Evolutionary conservation across 2,329 filamentous ascomycete species (phyloP), one percentile per base, ranked within the genome.

Genomic region (Aspergillus luchuensis): DNA sequence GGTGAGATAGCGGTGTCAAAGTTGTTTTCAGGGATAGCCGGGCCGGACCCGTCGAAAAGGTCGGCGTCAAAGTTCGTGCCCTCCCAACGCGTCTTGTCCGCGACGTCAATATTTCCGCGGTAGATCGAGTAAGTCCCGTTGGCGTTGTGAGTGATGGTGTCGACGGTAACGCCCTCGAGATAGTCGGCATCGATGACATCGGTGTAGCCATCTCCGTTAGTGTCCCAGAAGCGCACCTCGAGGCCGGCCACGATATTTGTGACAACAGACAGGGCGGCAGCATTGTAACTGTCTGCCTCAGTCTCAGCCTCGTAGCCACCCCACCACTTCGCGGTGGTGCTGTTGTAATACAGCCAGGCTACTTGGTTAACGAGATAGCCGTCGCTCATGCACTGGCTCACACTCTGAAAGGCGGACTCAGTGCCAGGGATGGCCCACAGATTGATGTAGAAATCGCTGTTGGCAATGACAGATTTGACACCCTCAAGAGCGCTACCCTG

Each of bases 131-230:
- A 51, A 19, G 49, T 51, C 8, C 49, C 28, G 28, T 51, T 51
- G 25, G 49, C 28, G 28, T 51, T 51, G 7, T 51, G 23, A 17
- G 49, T 51, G 49, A 51, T 19, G 28, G 49, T 51, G 49, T 51
- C 49, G 49, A 51, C 28, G 28, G 28, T 19, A 11, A 51, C 49
- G 17, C 49, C 49, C 49, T 51, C 49, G 5, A 51, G 49, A 28
- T 51, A 51, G 49, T 51, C 49, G 49, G 49, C 49, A 33, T 51
- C 49, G 49, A 51, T 51, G 15, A 51, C 23, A 17, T 51, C 49
- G 49, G 49, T 51, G 28, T 51, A 51, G 49, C 49, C 49, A 51
- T 51, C 49, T 28, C 49, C 49, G 17, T 51, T 38, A 28, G 49
- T 51, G 19, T 51, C 49, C 49, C 49, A 51, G 28, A 51, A 51